Evolutionary conservation across 148 eudicot genomes (phyloP), one percentile per base, ranked within the genome.

Genomic region (Simmondsia chinensis): DNA sequence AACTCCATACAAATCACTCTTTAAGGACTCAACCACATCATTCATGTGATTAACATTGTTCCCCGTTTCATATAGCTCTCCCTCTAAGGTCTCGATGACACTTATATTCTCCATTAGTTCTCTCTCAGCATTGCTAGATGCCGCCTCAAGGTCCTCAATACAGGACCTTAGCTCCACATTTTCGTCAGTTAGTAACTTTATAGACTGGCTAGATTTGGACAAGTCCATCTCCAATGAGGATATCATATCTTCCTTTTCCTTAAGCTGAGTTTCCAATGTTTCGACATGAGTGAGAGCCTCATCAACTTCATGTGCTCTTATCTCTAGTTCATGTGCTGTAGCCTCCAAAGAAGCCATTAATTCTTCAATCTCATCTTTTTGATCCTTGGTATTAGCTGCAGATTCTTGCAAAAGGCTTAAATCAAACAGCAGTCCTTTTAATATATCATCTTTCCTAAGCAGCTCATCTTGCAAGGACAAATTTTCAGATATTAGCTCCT

Each of bases 331-430:
- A 26, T 63, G 35, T 45, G 79, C 88, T 48, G 70, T 54, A 61
- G 66, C 63, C 53, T 62, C 56, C 41, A 82, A 39, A 38, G 69
- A 63, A 48, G 67, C 70, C 16, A 24, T 20, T 33, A 91, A 38
- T 52, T 63, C 61, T 57, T 79, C 72, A 42, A 74, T 76, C 48
- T 72, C 79, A 52, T 67, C 86, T 60, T 78, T 76, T 31, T 76
- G 80, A 48, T 76, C 93, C 61, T 63, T 70, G 29, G 51, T 54
- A 51, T 40, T 68, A 23, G 86, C 77, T 33, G 77, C 69, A 45
- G 81, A 69, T 57, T 91, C 99, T 55, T 82, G 99, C 65, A 91
- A 66, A 52, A 86, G 63, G 12, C 79, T 80, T 24, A 91, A 52
- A 60, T 91, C 99, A 68, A 79, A 86, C 43, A 61, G 50, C 28